Percentiles rank a stretch among this genome's conserved stretches.
phyloP scores from a whole-genome alignment of 768 basidiomycete species.

The Boletus coccyginus region DNA sequence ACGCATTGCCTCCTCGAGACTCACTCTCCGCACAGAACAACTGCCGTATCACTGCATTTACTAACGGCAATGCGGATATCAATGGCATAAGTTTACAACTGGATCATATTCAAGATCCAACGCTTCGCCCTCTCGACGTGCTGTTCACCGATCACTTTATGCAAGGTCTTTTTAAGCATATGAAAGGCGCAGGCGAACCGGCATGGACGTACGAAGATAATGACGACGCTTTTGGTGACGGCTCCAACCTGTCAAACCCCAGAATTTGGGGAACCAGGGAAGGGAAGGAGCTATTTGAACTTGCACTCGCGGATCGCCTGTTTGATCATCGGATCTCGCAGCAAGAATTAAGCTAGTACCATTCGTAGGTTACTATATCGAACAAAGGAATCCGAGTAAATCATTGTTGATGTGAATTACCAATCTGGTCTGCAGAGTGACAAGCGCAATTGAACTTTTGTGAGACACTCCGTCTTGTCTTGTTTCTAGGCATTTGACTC shows the following conservation, averaged over 20 bases:
- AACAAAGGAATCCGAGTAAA: slow-evolving; percentile 6
- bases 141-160: not conserved
- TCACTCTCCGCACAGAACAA: not conserved
- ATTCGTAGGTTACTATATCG: not conserved
- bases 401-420: not conserved
- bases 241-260: not conserved
- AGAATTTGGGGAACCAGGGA: not conserved
- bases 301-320: not conserved
- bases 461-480: slow-evolving; percentile 11
- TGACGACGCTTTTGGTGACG: not conserved
- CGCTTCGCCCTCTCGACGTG: not conserved
- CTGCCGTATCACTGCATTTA: not conserved
- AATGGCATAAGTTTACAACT: not conserved
- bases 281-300: not conserved
- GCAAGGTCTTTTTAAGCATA: not conserved
- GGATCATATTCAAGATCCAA: not conserved
- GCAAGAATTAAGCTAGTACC: too few species aligned
- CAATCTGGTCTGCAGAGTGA: not conserved
- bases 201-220: not conserved
- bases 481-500: not conserved
- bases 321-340: not conserved
- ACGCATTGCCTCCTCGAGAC: not conserved
- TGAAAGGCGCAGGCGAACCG: not conserved
- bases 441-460: slow-evolving; percentile 11
- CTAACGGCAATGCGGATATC: not conserved